A percentile compares a stretch with the other conserved stretches of the same genome.
phyloP scores from a whole-genome alignment of 176 grass and related monocot species.

The Musa schizocarpa region DNA sequence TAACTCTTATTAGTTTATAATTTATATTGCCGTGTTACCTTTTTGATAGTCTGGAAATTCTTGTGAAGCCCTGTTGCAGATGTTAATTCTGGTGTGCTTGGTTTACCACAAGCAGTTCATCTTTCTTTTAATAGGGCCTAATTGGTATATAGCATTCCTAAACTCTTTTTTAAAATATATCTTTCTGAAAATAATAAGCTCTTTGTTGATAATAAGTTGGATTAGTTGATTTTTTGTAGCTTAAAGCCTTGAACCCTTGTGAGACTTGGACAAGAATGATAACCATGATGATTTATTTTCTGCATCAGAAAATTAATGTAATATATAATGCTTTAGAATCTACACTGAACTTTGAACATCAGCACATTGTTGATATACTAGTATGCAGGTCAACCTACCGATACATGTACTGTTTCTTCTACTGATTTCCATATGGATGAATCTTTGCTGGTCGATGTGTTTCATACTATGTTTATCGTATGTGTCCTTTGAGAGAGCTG shows the following conservation, averaged over 20 bases:
- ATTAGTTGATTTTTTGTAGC: not conserved
- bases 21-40: not conserved
- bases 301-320: too few species aligned
- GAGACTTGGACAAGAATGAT: too few species aligned
- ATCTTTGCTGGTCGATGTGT: too few species aligned
- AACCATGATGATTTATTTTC: too few species aligned
- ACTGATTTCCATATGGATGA: too few species aligned
- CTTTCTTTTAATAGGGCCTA: not conserved
- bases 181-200: not conserved
- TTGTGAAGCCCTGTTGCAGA: not conserved
- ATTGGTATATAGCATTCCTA: not conserved
- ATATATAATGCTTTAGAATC: too few species aligned
- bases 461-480: too few species aligned
- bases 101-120: not conserved
- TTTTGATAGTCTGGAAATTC: not conserved
- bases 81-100: not conserved
- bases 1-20: not conserved
- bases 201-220: not conserved
- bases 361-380: too few species aligned
- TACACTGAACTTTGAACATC: too few species aligned
- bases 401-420: too few species aligned
- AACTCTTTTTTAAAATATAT: not conserved
- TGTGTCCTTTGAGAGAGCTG: too few species aligned
- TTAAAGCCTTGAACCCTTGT: not conserved
- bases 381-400: too few species aligned